Evolutionary conservation across 768 basidiomycete species (phyloP).

Genomic region (Leccinum truebloodii): DNA sequence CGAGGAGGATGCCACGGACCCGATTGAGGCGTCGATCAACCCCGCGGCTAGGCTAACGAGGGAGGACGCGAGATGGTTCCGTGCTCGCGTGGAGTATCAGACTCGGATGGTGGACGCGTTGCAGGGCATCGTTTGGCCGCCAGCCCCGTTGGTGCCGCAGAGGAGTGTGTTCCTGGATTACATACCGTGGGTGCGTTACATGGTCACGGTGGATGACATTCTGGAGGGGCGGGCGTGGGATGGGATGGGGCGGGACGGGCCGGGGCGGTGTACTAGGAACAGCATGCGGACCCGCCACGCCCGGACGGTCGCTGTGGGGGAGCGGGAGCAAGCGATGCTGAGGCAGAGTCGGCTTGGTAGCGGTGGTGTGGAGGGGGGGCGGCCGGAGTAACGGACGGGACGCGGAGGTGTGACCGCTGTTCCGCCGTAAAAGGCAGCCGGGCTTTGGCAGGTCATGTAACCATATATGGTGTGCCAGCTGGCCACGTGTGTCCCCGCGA

Average conservation of each 20-base stretch:
- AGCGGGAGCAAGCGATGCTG: conserved; percentile 38
- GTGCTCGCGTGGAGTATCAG: conserved; percentile 48
- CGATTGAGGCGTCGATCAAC: conserved; percentile 38
- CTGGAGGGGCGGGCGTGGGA: conserved; percentile 36
- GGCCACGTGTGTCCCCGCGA: conserved; percentile 33
- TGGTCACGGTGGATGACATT: conserved; percentile 66
- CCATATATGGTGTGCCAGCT: conserved; percentile 19
- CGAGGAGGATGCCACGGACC: conserved; percentile 31
- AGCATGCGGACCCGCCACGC: conserved; percentile 47
- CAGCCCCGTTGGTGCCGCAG: conserved; percentile 45
- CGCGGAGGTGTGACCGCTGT: background rate
- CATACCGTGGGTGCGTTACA: conserved; percentile 62
- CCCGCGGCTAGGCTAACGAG: conserved; percentile 28
- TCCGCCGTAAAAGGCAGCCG: background rate
- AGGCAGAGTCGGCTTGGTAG: conserved; percentile 20
- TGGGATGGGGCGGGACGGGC: conserved; percentile 21
- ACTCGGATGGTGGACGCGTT: conserved; percentile 46
- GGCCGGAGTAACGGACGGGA: background rate
- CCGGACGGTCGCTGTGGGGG: conserved; percentile 44
- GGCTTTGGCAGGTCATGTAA: conserved; percentile 24
- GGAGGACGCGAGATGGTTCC: conserved; percentile 26
- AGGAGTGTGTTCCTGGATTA: conserved; percentile 63
- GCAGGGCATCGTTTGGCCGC: conserved; percentile 45
- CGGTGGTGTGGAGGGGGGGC: background rate
- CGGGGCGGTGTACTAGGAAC: conserved; percentile 58